Evolutionary conservation across 352 stramenopile genomes (phyloP).

Genomic region (Phytophthora sojae): DNA sequence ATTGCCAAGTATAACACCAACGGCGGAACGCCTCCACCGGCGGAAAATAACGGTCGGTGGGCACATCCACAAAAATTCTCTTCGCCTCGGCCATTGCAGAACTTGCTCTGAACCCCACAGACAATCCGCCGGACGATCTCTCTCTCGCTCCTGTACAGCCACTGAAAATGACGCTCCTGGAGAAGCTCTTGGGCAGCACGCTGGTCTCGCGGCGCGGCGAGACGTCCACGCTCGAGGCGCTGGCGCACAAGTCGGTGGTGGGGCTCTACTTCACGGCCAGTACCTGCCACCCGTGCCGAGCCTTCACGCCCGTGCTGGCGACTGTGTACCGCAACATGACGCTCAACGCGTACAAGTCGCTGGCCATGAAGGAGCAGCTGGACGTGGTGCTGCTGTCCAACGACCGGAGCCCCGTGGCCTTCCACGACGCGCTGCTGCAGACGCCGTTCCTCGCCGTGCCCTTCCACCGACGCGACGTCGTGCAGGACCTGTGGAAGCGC

Average conservation of each 20-base stretch:
- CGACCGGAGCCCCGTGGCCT: conserved; percentile 61
- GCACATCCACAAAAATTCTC: background rate
- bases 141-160: background rate
- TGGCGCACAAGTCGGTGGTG: conserved; percentile 63
- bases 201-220: conserved; percentile 65
- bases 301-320: conserved; percentile 70
- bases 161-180: conserved; percentile 53
- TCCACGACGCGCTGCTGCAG: conserved; percentile 66
- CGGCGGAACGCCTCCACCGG: conserved; percentile 27
- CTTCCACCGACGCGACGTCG: conserved; percentile 55
- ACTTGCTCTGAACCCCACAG: conserved; percentile 17
- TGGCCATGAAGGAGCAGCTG: conserved; percentile 66
- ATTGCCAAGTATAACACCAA: conserved; percentile 26
- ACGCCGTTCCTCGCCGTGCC: conserved; percentile 67
- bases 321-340: conserved; percentile 73
- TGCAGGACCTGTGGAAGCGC: conserved; percentile 68
- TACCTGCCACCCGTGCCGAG: conserved; percentile 62
- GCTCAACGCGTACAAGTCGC: conserved; percentile 59
- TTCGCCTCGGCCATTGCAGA: conserved; percentile 9
- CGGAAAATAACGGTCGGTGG: conserved; percentile 29
- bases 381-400: conserved; percentile 73
- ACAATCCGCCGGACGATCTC: conserved; percentile 13
- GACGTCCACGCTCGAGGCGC: conserved; percentile 53
- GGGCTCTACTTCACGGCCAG: conserved; percentile 76
- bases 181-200: conserved; percentile 63